Base-by-base conservation (phyloP, 2,329 filamentous ascomycete species). In the Rasamsonia emersonii region DNA sequence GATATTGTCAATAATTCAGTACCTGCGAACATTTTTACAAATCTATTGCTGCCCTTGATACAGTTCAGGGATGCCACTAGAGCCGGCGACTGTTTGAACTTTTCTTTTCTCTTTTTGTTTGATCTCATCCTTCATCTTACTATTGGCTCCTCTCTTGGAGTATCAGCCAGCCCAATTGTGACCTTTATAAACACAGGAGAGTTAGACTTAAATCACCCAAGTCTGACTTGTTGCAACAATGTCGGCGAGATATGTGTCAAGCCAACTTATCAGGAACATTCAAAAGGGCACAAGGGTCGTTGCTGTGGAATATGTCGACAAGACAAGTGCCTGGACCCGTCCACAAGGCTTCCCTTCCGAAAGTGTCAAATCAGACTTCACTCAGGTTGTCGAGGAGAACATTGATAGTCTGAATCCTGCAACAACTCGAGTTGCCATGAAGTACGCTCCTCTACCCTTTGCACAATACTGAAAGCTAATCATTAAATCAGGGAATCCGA, bases 201-300 rank as follows among this genome's bases (percentile, higher is more conserved):
- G n/a, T n/a, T n/a, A n/a, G n/a, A n/a, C n/a, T n/a, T n/a, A n/a
- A n/a, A n/a, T n/a, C n/a, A n/a, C n/a, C n/a, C n/a, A n/a, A n/a
- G n/a, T n/a, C n/a, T n/a, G n/a, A n/a, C 25, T 35, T 35, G 15
- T 24, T 25, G 25, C 11, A 35, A 24, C 18, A 28, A 35, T 35
- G 32, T 24, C 27, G 18, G 27, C 32, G 20, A 20, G 27, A 35
- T 38, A 35, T 13, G 32, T 38, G 13, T 38, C 36, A 30, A 38
- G 36, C 20, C 26, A 30, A 13, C 26, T 38, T 18, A 38, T 38
- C 20, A 16, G 35, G 28, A 20, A 5, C 25, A 28, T 38, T 20
- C 23, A 30, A 28, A 31, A 36, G 14, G 32, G 36, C 32, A 23
- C 18, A 16, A 38, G 18, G 26, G 35, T 13, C 25, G 14, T 38